A percentile compares a stretch with the other conserved stretches of the same genome.
These are phyloP conservation scores for Trichothecium sympodiale DNA, from an alignment of 2,329 filamentous ascomycete species.

Conservation along the genomic window DNA sequence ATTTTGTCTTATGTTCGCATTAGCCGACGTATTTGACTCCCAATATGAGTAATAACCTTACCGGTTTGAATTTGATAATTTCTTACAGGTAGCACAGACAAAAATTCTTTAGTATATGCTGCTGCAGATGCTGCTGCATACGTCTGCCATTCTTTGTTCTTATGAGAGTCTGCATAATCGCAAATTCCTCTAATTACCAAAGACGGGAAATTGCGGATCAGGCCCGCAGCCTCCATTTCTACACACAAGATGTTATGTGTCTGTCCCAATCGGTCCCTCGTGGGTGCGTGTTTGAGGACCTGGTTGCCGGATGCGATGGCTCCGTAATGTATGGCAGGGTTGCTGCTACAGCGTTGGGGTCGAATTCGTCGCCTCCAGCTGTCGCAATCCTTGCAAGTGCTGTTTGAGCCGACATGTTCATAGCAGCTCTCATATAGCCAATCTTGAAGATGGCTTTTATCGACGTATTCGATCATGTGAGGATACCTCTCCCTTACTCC, in stretches of 20 bases:
- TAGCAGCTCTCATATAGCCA: constrained; percentile 2
- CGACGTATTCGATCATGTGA: no score
- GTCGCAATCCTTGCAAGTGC: constrained; percentile 1
- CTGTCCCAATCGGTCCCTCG: background rate
- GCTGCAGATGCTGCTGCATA: constrained; percentile 22
- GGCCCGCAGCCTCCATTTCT: constrained; percentile 9
- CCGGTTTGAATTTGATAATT: background rate
- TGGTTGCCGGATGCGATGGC: constrained; percentile 4
- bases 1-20: no score
- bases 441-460: no score
- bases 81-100: constrained; percentile 1
- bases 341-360: background rate
- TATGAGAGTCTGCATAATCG: constrained; percentile 25
- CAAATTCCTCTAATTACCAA: constrained; percentile 23
- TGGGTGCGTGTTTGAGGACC: background rate
- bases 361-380: background rate
- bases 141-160: constrained; percentile 20
- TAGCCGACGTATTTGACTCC: no score
- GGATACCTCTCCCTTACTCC: no score
- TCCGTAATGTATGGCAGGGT: constrained; percentile 1
- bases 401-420: background rate
- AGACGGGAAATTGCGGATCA: constrained; percentile 14
- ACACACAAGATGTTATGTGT: constrained; percentile 15
- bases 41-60: no score
- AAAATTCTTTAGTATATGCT: constrained; percentile 7